phyloP scores from a whole-genome alignment of 176 grass and related monocot genomes.

The Triticum urartu region DNA sequence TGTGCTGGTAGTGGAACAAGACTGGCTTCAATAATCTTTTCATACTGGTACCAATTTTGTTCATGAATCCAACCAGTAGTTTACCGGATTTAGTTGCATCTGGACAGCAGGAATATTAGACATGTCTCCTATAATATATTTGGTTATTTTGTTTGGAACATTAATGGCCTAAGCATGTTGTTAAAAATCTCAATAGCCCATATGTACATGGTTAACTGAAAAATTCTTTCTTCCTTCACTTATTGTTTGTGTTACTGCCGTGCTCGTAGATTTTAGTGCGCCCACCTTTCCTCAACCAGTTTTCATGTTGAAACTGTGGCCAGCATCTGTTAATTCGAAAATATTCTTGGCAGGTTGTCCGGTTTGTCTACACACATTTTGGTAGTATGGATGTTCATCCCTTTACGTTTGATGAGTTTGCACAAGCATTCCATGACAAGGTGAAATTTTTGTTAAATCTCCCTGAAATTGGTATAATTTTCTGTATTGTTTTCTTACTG shows the following conservation, averaged over 20 bases:
- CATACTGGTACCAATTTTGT: not conserved
- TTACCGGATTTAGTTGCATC: not conserved
- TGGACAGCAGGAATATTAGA: not conserved
- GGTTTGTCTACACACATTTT: slow-evolving; percentile 69
- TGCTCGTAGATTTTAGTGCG: not conserved
- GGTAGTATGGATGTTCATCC: slow-evolving; percentile 53
- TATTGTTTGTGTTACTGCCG: not conserved
- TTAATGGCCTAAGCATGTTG: not conserved
- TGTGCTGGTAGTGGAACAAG: not conserved
- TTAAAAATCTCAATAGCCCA: not conserved
- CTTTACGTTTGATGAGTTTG: slow-evolving; percentile 95
- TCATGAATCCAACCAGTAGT: not conserved
- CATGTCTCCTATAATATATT: slow-evolving; percentile 1
- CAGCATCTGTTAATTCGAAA: slow-evolving; percentile 28
- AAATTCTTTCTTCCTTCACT: not conserved
- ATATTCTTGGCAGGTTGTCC: slow-evolving; percentile 63
- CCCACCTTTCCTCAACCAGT: not conserved
- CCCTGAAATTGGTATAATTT: slow-evolving; percentile 13
- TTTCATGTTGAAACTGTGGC: slow-evolving; percentile 13
- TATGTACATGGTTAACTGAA: not conserved
- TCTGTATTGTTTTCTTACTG: slow-evolving; percentile 17
- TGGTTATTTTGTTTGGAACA: not conserved
- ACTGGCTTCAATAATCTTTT: not conserved
- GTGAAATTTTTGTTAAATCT: slow-evolving; percentile 30
- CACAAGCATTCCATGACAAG: slow-evolving; percentile 94